Evolutionary conservation across 2,329 filamentous ascomycete species (phyloP), one percentile per base, ranked within the genome.

Genomic region (Chaetomiaceae sp.): DNA sequence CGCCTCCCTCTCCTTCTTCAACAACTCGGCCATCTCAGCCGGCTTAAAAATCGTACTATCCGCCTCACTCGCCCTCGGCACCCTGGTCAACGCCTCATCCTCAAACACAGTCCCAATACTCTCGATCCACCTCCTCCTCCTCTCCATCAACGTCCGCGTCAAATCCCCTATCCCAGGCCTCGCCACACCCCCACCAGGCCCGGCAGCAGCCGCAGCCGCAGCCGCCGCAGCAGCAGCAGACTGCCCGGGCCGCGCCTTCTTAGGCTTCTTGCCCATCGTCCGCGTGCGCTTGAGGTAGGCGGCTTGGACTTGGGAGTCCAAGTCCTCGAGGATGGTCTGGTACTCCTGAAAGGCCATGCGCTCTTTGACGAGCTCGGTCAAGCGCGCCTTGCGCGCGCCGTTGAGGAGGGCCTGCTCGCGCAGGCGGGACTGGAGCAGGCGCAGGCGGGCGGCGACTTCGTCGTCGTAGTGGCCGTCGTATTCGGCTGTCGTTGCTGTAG

Each of bases 281-380:
- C 94, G 85, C 25, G 92, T 97, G 22, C 94, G 88, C 74, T 99
- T 99, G 40, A 95, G 84, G 66, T 97, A 99, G 3, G 94, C 92
- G 47, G 89, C 87, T 66, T 97, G 91, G 38, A 97, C 91, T 68
- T 97, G 94, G 38, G 85, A 84, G 75, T 99, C 94, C 20, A 99
- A 84, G 68, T 99, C 94, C 68, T 99, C 94, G 47, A 95, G 86
- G 63, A 99, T 99, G 52, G 91, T 96, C 69, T 87, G 88, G 75
- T 96, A 99, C 69, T 99, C 94, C 67, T 99, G 94, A 72, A 94
- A 86, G 0, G 94, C 94, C 83, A 99, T 92, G 60, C 90, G 85
- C 68, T 96, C 91, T 63, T 91, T 88, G 7, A 94, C 89, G 25
- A 96, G 79, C 34, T 96, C 91, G 1, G 89, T 84, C 11, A 99